These are phyloP conservation scores for Panicum hallii DNA, from an alignment of 202 grass and related monocot species.

Conservation along the genomic window DNA sequence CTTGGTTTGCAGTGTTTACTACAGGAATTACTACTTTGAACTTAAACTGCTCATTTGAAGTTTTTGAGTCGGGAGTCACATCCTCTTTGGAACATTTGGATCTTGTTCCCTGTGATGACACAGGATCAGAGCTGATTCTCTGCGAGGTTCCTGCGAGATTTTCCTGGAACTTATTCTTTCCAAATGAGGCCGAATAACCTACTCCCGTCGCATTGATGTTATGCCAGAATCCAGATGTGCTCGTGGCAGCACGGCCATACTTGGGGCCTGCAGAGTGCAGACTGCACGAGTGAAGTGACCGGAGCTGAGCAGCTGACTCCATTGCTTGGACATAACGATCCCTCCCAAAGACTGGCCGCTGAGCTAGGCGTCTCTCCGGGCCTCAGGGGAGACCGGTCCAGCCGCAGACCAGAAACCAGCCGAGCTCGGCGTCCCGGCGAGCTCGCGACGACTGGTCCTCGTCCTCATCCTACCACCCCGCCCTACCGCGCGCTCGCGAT, in stretches of 20 bases:
- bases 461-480: neutral
- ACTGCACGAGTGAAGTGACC: neutral
- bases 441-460: conserved; percentile 7
- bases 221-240: too few relatives aligned
- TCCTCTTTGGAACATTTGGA: too few relatives aligned
- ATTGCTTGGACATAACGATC: neutral
- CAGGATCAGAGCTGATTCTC: neutral
- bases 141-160: neutral
- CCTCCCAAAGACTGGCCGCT: neutral
- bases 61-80: too few relatives aligned
- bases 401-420: neutral
- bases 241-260: neutral
- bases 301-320: neutral
- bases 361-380: neutral
- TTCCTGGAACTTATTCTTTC: neutral
- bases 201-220: neutral
- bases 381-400: neutral
- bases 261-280: neutral
- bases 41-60: neutral
- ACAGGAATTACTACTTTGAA: neutral
- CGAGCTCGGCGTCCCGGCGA: neutral
- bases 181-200: neutral
- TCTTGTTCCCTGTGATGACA: neutral
- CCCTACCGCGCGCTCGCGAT: neutral
- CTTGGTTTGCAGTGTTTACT: neutral